Conservation (phyloP, 2,329 filamentous ascomycete genomes). For the Microsporum ferrugineum region DNA sequence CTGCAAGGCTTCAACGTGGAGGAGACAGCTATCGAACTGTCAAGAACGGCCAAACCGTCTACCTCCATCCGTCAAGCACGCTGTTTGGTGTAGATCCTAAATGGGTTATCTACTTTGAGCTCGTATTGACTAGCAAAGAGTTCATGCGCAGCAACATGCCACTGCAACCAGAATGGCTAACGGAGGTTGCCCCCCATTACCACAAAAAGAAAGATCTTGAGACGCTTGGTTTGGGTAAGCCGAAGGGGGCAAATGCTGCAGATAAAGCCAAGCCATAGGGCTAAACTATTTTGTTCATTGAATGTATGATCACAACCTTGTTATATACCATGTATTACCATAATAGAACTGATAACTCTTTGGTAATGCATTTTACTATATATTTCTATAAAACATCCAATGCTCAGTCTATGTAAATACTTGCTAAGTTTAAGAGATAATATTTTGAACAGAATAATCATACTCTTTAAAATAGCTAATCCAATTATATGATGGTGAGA, state of each 20-base stretch:
- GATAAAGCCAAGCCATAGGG: slow-evolving; percentile 16
- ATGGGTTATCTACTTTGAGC: slow-evolving; percentile 74
- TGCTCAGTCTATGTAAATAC: too few species aligned
- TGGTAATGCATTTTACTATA: too few species aligned
- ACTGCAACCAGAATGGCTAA: slow-evolving; percentile 71
- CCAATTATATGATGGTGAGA: too few species aligned
- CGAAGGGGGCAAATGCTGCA: slow-evolving; percentile 44
- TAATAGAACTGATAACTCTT: not conserved
- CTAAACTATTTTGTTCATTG: not conserved
- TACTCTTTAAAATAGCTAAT: too few species aligned
- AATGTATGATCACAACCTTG: not conserved
- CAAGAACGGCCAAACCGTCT: slow-evolving; percentile 79
- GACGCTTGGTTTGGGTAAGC: slow-evolving; percentile 59
- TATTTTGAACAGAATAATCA: too few species aligned
- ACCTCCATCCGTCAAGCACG: slow-evolving; percentile 80
- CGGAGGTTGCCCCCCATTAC: slow-evolving; percentile 85
- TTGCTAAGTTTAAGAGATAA: too few species aligned
- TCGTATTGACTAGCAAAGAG: slow-evolving; percentile 90
- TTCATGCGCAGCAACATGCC: slow-evolving; percentile 86
- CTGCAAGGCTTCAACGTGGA: slow-evolving; percentile 67
- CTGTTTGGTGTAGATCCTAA: slow-evolving; percentile 69
- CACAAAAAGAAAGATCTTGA: slow-evolving; percentile 89
- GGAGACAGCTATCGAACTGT: slow-evolving; percentile 85
- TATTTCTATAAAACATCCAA: too few species aligned
- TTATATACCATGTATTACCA: not conserved